phyloP scores from a whole-genome alignment of 768 basidiomycete species.

The Boletus sp. region DNA sequence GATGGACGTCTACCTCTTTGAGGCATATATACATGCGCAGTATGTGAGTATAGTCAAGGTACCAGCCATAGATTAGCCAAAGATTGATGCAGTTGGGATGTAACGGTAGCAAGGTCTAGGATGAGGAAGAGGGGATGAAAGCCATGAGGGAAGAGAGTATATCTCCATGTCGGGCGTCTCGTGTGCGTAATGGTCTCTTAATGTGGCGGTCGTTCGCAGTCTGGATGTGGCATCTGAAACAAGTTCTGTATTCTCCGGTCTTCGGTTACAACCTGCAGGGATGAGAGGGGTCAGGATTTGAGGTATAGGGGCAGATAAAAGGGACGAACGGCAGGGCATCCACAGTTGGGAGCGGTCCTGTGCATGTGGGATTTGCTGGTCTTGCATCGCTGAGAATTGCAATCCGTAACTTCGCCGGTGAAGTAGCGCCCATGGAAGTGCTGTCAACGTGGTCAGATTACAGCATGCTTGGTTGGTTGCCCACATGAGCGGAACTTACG shows the following conservation, averaged over 20 bases:
- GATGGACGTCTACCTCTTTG: constrained; percentile 3
- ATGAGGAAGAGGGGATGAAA: constrained; percentile 1
- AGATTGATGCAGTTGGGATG: constrained; percentile 8
- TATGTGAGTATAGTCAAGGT: constrained; percentile 12
- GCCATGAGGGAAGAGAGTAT: neutral
- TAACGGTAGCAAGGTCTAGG: constrained; percentile 16
- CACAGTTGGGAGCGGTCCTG: constrained; percentile 35
- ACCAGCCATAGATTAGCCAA: constrained; percentile 17
- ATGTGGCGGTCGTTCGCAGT: constrained; percentile 27
- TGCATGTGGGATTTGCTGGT: constrained; percentile 36
- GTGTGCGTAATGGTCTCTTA: constrained; percentile 3
- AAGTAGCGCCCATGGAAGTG: constrained; percentile 40
- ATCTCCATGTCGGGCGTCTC: neutral
- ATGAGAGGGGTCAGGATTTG: neutral
- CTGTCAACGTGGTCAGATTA: constrained; percentile 16
- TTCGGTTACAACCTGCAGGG: constrained; percentile 36
- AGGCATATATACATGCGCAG: constrained; percentile 14
- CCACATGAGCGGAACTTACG: constrained; percentile 18
- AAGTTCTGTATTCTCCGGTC: constrained; percentile 36
- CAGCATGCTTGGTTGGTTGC: neutral
- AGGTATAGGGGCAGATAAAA: constrained; percentile 9
- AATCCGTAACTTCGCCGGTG: constrained; percentile 33
- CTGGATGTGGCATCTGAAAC: constrained; percentile 35
- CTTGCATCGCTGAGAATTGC: constrained; percentile 32
- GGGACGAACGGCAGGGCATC: constrained; percentile 28